These are phyloP conservation scores for Colletotrichum caudatum DNA, from an alignment of 2,329 filamentous ascomycete genomes.

Conservation along the genomic window DNA sequence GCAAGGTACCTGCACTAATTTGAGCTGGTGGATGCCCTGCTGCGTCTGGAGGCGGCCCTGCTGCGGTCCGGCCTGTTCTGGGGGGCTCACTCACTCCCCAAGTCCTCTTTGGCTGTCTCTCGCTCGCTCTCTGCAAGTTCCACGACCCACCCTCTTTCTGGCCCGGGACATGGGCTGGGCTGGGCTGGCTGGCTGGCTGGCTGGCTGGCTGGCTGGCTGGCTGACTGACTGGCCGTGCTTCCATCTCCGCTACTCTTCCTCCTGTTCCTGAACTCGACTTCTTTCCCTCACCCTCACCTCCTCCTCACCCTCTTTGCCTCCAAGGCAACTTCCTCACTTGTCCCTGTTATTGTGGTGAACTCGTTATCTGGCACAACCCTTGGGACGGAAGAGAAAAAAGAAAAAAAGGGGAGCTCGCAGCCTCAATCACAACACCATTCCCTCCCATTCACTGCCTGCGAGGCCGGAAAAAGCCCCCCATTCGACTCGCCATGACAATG, in stretches of 20 bases:
- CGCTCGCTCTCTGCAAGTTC: conserved; percentile 19
- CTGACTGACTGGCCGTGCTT: conserved; percentile 32
- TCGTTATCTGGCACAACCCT: neutral
- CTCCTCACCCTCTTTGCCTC: conserved; percentile 32
- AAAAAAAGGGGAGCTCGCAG: neutral
- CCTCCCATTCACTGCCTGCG: conserved; percentile 28
- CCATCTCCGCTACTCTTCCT: conserved; percentile 30
- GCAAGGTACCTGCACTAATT: conserved; percentile 17
- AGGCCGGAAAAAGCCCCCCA: conserved; percentile 19
- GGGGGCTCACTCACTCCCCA: conserved; percentile 19
- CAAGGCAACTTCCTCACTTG: conserved; percentile 16
- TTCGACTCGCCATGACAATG: conserved; percentile 33
- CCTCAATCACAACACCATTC: conserved; percentile 1
- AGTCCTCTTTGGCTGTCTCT: conserved; percentile 20
- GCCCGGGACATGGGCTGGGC: conserved; percentile 37
- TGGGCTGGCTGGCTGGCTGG: no score
- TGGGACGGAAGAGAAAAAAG: neutral
- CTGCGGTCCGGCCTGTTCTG: conserved; percentile 36
- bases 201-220: conserved; percentile 20
- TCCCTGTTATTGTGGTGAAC: conserved; percentile 7
- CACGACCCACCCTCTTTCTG: conserved; percentile 23
- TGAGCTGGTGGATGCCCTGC: conserved; percentile 26
- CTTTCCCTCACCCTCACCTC: conserved; percentile 34
- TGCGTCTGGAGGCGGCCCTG: conserved; percentile 5
- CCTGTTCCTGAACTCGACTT: conserved; percentile 34